Evolutionary conservation across 257 asterid genomes (phyloP), one percentile per base, ranked within the genome.

Genomic region (Oldenlandia corymbosa): DNA sequence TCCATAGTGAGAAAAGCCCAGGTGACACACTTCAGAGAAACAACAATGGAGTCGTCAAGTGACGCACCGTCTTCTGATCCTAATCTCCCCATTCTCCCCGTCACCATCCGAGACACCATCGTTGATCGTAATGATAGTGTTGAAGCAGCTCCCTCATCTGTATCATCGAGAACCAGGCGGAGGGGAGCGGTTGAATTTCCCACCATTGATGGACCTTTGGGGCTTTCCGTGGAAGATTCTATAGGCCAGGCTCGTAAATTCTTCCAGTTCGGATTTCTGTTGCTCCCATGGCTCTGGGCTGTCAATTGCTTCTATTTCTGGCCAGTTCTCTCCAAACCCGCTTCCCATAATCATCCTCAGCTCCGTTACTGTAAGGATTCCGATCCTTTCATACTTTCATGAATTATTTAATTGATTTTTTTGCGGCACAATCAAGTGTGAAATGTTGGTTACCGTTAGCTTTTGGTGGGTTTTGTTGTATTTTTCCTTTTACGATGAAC

Each of bases 241-340:
- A 11, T 54, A 16, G 60, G 41, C 0, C 60, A 54, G 41, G 60
- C 60, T 54, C 41, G 60, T 30, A 54, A 54, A 28, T 54, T 54
- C 41, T 54, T 54, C 60, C 13, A 54, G 23, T 54, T 54, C 24
- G 60, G 60, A 10, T 54, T 54, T 54, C 30, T 54, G 41, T 30
- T 54, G 41, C 60, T 54, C 30, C 60, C 60, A 4, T 54, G 60
- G 60, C 60, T 54, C 8, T 54, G 60, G 60, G 60, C 60, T 54
- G 60, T 54, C 39, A 54, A 54, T 54, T 54, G 60, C 60, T 54
- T 54, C 60, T 54, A 54, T 34, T 54, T 54, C 60, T 54, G 60
- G 60, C 60, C 60, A 28, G 60, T 54, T 30, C 60, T 54, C 60
- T 27, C 41, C 60, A 30, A 30, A 16, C 60, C 60, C 60, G 32